Evolutionary conservation across 148 eudicot species (phyloP), one percentile per base, ranked within the genome.

Genomic region (Euryodendron excelsum): DNA sequence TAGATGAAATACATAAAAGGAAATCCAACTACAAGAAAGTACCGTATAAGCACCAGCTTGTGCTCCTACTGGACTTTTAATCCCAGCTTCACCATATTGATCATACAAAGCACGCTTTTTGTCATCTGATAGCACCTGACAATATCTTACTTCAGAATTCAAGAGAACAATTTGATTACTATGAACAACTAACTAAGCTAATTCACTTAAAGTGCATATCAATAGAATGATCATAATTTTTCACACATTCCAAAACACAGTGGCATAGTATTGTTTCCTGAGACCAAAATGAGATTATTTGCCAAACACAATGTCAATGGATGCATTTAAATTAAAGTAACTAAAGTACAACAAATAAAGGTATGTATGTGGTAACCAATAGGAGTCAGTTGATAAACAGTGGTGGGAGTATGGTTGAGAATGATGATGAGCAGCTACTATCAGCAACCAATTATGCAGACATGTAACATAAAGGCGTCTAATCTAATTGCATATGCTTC

Each of bases 61-160:
- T 72, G 94, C 98, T 21, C 97, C 98, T 12, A 89, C 88, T 20
- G 89, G 55, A 86, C 95, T 93, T 83, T 89, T 96, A 64, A 96
- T 89, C 60, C 99, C 99, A 83, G 93, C 99, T 86, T 96, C 99
- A 82, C 99, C 99, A 84, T 93, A 96, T 69, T 86, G 98, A 77
- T 96, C 99, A 86, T 96, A 96, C 88, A 96, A 76, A 77, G 97
- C 90, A 87, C 99, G 89, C 83, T 93, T 93, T 81, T 93, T 87
- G 84, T 96, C 99, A 90, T 96, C 99, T 92, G 98, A 96, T 91
- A 93, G 87, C 82, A 96, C 97, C 99, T 96, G 98, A 86, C 91
- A 91, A 84, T 84, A 63, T 72, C 65, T 56, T 34, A 85, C 81
- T 76, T 90, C 87, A 90, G 88, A 74, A 68, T 81, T 82, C 86